Evolutionary conservation across 2,329 filamentous ascomycete species (phyloP), one percentile per base, ranked within the genome.

Genomic region (Fusarium nanum): DNA sequence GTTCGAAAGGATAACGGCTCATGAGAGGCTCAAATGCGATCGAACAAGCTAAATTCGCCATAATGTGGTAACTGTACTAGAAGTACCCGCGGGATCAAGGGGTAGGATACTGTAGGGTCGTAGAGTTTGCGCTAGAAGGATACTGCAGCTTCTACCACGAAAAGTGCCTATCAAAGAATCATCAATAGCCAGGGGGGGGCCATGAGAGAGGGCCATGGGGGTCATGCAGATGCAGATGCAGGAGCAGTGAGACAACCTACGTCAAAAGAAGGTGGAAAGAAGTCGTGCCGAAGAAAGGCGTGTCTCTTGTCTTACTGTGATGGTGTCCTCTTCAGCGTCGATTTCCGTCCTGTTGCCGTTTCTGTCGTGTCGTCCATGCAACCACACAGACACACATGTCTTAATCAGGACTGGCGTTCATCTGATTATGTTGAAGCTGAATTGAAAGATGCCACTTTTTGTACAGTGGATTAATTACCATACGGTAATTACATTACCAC

Each of bases 111-210:
- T 32, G 56, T 22, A 57, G 68, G 64, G 53, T 57, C 18, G 18
- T 57, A 75, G 58, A 64, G 72, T 75, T 74, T 68, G 55, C 73
- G 68, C 73, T 75, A 74, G 73, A 74, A 74, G 71, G 60, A 47
- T 55, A 16, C 49, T 71, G 60, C 57, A 65, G 55, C 68, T 70
- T 70, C 68, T 22, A 65, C 16, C 28, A 48, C 44, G 37, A 23
- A 41, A 52, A 34, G 14, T 34, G 47, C 54, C 54, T 28, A 60
- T 50, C 54, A 41, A 64, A 44, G 55, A 60, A 69, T 69, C 60
- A 65, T 68, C 64, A 49, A 47, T 46, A 25, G 28, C 23, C 34
- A 37, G 25, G 57, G 62, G 62, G 50, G 40, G 56, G 41, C 42
- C 48, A 52, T 52, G 32, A 4, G 25, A 3, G 25, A 25, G 22